Conservation (phyloP, 2,329 filamentous ascomycete genomes). For the Clonostachys rosea region DNA sequence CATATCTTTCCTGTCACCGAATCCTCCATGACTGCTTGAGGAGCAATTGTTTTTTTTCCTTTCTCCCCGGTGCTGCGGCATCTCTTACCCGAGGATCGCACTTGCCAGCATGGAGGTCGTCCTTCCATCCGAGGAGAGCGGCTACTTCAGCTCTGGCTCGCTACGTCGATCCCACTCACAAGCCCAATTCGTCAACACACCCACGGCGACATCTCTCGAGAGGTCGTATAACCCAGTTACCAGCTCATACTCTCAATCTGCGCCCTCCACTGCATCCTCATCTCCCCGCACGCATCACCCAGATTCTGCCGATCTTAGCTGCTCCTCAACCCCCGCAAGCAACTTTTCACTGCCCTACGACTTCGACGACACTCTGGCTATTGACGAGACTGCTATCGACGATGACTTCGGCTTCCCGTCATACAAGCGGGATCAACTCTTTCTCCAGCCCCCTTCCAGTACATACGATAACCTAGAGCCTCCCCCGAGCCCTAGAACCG, state of each 20-base stretch:
- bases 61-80: conserved; percentile 5
- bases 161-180: conserved; percentile 59
- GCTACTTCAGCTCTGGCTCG: conserved; percentile 48
- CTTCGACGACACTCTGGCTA: conserved; percentile 41
- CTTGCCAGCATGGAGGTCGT: conserved; percentile 49
- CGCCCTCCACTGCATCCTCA: conserved; percentile 48
- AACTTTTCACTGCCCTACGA: conserved; percentile 58
- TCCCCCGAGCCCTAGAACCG: conserved; percentile 42
- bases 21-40: no score
- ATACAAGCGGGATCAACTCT: conserved; percentile 41
- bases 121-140: conserved; percentile 50
- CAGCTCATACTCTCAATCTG: conserved; percentile 38
- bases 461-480: conserved; percentile 39
- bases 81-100: not conserved
- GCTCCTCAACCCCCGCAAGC: conserved; percentile 58
- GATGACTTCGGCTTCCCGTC: conserved; percentile 42
- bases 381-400: conserved; percentile 33
- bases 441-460: conserved; percentile 19
- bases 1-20: not conserved
- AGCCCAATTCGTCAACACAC: conserved; percentile 43
- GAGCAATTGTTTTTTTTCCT: conserved; percentile 2
- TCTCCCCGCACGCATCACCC: conserved; percentile 47
- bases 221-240: conserved; percentile 30
- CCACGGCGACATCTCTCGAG: conserved; percentile 29
- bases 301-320: conserved; percentile 52